These are phyloP conservation scores for Podila horticola DNA, from an alignment of 192 early-diverging fungal genomes.

Conservation along the genomic window DNA sequence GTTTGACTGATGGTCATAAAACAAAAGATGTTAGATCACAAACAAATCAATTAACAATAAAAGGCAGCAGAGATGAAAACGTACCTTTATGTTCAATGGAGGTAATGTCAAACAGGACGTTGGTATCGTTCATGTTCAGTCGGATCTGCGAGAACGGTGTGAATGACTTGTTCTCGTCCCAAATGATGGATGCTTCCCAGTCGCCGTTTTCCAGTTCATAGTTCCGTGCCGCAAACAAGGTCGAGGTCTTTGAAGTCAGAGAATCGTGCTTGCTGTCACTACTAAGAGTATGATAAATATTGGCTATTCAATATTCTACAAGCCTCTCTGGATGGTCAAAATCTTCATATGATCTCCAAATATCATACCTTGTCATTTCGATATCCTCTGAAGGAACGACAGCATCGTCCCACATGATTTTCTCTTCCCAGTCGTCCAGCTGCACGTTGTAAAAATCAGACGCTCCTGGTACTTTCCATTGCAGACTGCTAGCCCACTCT, in stretches of 20 bases:
- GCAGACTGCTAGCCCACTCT: conserved; percentile 35
- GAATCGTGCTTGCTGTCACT: background rate
- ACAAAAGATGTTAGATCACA: background rate
- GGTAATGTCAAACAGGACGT: conserved; percentile 77
- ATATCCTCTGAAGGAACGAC: conserved; percentile 32
- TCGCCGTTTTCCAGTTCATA: conserved; percentile 69
- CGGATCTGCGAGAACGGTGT: conserved; percentile 64
- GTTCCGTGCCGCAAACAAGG: conserved; percentile 55
- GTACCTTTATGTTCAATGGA: conserved; percentile 54
- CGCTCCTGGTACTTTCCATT: conserved; percentile 48
- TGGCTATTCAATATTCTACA: no score
- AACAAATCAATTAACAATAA: background rate
- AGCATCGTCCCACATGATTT: conserved; percentile 79
- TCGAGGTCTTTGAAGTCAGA: background rate
- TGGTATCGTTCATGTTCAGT: conserved; percentile 76
- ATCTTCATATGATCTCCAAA: background rate
- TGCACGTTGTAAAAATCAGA: conserved; percentile 73
- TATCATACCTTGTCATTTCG: conserved; percentile 10
- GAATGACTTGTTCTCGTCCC: conserved; percentile 74
- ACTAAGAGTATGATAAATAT: background rate
- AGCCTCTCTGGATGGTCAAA: no score
- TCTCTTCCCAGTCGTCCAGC: conserved; percentile 86
- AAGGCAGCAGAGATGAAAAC: background rate
- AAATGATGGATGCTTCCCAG: conserved; percentile 84
- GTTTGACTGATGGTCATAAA: conserved; percentile 19